Percentiles rank a stretch among this genome's conserved stretches.
phyloP scores from a whole-genome alignment of 257 asterid genomes.

The Scutellaria galericulata region DNA sequence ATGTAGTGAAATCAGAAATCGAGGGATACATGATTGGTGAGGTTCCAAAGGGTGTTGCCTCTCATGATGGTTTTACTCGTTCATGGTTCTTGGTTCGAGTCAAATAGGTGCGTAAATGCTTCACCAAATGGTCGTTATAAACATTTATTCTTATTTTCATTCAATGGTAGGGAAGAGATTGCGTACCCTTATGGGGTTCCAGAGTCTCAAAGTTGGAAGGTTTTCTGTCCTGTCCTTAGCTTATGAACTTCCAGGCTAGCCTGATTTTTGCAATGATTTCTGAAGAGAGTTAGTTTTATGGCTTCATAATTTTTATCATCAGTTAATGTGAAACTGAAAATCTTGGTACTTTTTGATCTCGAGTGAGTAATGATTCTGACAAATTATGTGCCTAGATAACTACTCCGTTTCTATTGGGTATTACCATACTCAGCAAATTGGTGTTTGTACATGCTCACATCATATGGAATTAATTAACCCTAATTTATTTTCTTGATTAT shows the following conservation, averaged over 20 bases:
- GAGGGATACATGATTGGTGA: background rate
- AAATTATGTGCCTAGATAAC: constrained; percentile 22
- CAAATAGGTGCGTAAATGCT: background rate
- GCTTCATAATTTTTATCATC: background rate
- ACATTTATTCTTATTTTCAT: background rate
- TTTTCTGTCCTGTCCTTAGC: constrained; percentile 31
- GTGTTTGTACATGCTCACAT: no score
- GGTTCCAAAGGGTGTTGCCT: constrained; percentile 5
- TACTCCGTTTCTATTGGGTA: no score
- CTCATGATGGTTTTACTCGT: constrained; percentile 17
- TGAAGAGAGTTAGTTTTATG: constrained; percentile 5
- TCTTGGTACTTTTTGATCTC: constrained; percentile 27
- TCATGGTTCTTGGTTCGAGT: constrained; percentile 28
- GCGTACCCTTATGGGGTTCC: constrained; percentile 5
- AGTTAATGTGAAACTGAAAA: background rate
- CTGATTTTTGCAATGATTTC: constrained; percentile 40
- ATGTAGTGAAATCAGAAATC: background rate
- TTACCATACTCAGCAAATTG: no score
- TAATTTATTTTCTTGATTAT: no score
- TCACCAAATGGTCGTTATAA: background rate
- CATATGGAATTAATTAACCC: no score
- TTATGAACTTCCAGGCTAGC: constrained; percentile 39
- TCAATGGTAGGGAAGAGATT: background rate
- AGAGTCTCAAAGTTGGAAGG: constrained; percentile 23
- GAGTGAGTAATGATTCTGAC: constrained; percentile 19